Percentiles rank a stretch among this genome's conserved stretches.
Evolutionary conservation across 1,139 yeast species (phyloP).

Genomic region (Zhuliangozyma parablackwelliae): DNA sequence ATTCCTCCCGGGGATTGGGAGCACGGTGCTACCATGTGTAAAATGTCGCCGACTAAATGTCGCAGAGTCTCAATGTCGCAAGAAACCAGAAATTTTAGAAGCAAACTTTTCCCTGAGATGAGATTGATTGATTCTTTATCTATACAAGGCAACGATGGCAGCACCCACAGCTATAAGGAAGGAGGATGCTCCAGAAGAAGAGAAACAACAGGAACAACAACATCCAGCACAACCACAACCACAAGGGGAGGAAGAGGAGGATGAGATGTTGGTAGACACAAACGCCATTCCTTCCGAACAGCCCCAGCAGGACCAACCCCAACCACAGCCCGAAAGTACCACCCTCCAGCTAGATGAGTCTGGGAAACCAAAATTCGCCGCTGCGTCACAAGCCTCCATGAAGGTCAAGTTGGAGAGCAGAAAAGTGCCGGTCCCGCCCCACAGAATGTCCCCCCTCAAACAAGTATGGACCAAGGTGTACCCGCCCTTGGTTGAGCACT

Average conservation of each 20-base stretch:
- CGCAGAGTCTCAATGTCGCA: no score
- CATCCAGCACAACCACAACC: slow-evolving; percentile 2
- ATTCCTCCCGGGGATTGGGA: no score
- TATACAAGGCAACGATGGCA: slow-evolving; percentile 40
- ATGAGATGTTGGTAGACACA: slow-evolving; percentile 68
- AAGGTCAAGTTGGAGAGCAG: slow-evolving; percentile 79
- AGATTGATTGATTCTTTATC: neutral
- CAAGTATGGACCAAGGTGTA: slow-evolving; percentile 89
- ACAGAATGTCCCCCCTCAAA: slow-evolving; percentile 90
- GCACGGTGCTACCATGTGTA: no score
- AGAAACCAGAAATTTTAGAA: no score
- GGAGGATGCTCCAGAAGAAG: slow-evolving; percentile 1
- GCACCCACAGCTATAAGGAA: slow-evolving; percentile 66
- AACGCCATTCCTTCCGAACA: slow-evolving; percentile 28
- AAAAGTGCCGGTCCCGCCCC: slow-evolving; percentile 93
- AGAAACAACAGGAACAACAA: neutral
- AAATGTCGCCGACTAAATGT: no score
- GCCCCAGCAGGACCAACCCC: slow-evolving; percentile 9
- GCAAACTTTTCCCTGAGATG: neutral
- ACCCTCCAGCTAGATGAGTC: slow-evolving; percentile 76
- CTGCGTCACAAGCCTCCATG: slow-evolving; percentile 63
- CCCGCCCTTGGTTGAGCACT: slow-evolving; percentile 92
- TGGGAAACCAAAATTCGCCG: slow-evolving; percentile 85
- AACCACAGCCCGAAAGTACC: slow-evolving; percentile 28
- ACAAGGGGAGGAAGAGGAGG: slow-evolving; percentile 12